Percentiles rank a stretch among this genome's conserved stretches.
These are phyloP conservation scores for Yarrowia divulgata DNA, from an alignment of 805 yeast species.

Conservation along the genomic window DNA sequence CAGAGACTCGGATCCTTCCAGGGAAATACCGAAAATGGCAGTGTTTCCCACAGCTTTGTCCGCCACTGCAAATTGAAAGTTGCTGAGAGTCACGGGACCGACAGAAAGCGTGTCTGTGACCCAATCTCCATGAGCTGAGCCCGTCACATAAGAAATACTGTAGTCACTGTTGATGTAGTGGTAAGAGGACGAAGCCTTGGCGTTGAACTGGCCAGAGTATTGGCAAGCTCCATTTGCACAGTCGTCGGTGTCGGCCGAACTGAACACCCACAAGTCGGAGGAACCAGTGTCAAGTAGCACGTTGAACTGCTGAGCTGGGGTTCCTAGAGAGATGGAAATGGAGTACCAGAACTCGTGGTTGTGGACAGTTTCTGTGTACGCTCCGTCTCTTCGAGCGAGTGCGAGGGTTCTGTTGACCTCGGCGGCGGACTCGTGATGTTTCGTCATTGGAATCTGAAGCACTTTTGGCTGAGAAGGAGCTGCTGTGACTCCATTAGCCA, in stretches of 20 bases:
- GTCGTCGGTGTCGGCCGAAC: background rate
- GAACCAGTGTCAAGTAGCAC: conserved; percentile 75
- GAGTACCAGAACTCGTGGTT: conserved; percentile 35
- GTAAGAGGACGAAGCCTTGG: conserved; percentile 42
- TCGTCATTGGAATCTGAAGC: background rate
- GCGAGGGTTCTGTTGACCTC: conserved; percentile 2
- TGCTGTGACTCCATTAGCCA: background rate
- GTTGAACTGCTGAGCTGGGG: conserved; percentile 60
- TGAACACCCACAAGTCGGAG: conserved; percentile 66
- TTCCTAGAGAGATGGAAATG: conserved; percentile 55
- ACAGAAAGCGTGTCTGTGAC: conserved; percentile 65
- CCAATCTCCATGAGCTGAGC: conserved; percentile 58
- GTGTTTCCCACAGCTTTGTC: conserved; percentile 58
- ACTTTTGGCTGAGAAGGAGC: background rate
- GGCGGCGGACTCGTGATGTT: conserved; percentile 4
- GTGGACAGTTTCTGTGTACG: background rate
- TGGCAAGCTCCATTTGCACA: conserved; percentile 8
- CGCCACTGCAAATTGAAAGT: conserved; percentile 73
- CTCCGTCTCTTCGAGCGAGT: background rate
- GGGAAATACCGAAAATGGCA: conserved; percentile 51
- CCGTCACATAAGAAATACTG: conserved; percentile 49
- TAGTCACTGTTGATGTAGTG: conserved; percentile 42
- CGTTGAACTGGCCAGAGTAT: conserved; percentile 19
- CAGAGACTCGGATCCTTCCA: conserved; percentile 47
- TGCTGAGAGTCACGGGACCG: conserved; percentile 58